phyloP scores from a whole-genome alignment of 2,329 filamentous ascomycete genomes.

The Fusarium aywerte region DNA sequence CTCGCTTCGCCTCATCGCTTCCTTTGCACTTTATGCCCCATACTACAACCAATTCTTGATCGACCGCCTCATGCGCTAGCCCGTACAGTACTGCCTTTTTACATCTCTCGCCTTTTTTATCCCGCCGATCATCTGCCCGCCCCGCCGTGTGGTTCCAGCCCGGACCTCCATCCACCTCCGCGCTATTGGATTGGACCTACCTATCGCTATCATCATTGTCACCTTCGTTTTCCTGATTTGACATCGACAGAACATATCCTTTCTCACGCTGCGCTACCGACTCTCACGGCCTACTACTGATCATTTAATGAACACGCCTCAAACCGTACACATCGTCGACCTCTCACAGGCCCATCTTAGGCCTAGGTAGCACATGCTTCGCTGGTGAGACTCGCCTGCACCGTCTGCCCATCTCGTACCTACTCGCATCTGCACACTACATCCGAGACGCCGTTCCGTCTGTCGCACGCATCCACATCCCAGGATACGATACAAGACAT shows the following conservation, averaged over 20 bases:
- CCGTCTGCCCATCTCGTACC: slow-evolving; percentile 36
- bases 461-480: slow-evolving; percentile 31
- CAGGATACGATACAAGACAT: slow-evolving; percentile 14
- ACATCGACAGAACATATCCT: slow-evolving; percentile 23
- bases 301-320: slow-evolving; percentile 40
- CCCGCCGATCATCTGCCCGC: slow-evolving; percentile 29
- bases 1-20: not conserved
- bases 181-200: slow-evolving; percentile 17
- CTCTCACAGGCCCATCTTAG: slow-evolving; percentile 29
- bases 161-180: slow-evolving; percentile 38
- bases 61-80: slow-evolving; percentile 17
- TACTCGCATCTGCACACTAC: slow-evolving; percentile 36
- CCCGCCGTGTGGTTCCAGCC: slow-evolving; percentile 39
- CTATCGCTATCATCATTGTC: slow-evolving; percentile 21
- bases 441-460: slow-evolving; percentile 36
- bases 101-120: slow-evolving; percentile 20
- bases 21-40: slow-evolving; percentile 1
- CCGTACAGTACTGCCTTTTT: slow-evolving; percentile 15
- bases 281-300: slow-evolving; percentile 11
- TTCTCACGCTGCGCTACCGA: slow-evolving; percentile 17
- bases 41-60: slow-evolving; percentile 23
- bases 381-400: slow-evolving; percentile 46
- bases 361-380: slow-evolving; percentile 47
- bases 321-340: slow-evolving; percentile 7
- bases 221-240: slow-evolving; percentile 22